Evolutionary conservation across 108 stramenopile species (phyloP), one percentile per base, ranked within the genome.

Genomic region (Fragilariopsis cylindrus): DNA sequence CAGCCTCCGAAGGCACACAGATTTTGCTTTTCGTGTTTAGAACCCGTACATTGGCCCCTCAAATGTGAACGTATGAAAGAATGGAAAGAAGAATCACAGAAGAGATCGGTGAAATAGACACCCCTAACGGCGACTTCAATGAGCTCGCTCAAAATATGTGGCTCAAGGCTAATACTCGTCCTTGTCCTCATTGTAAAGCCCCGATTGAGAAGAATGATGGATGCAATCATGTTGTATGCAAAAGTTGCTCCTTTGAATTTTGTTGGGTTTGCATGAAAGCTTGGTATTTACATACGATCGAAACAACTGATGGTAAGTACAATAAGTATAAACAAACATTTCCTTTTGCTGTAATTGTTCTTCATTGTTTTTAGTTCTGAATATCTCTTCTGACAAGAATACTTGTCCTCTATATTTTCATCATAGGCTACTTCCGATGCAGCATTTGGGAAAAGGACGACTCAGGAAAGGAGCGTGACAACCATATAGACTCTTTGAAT

Each of bases 161-260:
- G 90, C 60, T 91, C 60, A 84, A 87, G 70, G 85, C 90, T 7
- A 88, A 91, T 71, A 91, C 90, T 43, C 70, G 83, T 13, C 84
- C 86, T 30, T 91, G 90, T 71, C 90, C 90, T 4, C 52, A 74
- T 46, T 91, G 90, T 71, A 65, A 82, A 13, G 84, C 80, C 43
- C 85, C 83, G 16, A 88, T 91, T 50, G 87, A 91, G 70, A 91
- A 91, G 70, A 84, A 82, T 57, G 87, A 91, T 41, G 90, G 90
- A 13, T 91, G 90, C 71, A 91, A 91, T 65, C 90, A 91, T 75
- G 88, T 88, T 47, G 72, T 73, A 46, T 48, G 72, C 41, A 81
- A 71, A 15, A 7, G 41, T 16, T 91, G 90, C 62, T 72, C 63
- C 4, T 71, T 87, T 52, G 90, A 91, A 48, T 91, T 87, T 69